These are phyloP conservation scores for Aspergillus calidoustus DNA, from an alignment of 2,329 filamentous ascomycete species.

Conservation along the genomic window DNA sequence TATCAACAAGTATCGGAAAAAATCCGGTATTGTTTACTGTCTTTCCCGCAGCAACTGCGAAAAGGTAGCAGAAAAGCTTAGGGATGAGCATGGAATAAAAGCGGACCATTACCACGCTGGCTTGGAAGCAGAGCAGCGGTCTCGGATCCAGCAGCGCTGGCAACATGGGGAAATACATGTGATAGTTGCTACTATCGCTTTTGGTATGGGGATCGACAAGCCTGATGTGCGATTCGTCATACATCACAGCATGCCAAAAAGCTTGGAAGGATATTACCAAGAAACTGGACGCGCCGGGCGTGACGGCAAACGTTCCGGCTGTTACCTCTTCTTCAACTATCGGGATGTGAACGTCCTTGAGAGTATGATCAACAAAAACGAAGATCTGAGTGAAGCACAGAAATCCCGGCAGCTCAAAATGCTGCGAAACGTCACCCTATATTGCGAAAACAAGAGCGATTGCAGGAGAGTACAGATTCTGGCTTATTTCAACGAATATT, in stretches of 20 bases:
- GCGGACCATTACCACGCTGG: slow-evolving; percentile 87
- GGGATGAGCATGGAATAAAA: slow-evolving; percentile 64
- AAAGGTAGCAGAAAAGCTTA: slow-evolving; percentile 72
- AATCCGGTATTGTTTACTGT: slow-evolving; percentile 93
- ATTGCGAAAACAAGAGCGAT: slow-evolving; percentile 85
- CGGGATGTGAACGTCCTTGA: slow-evolving; percentile 74
- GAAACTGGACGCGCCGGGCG: slow-evolving; percentile 94
- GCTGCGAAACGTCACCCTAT: slow-evolving; percentile 82
- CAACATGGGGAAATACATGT: slow-evolving; percentile 79
- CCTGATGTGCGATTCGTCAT: slow-evolving; percentile 95
- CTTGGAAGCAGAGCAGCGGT: slow-evolving; percentile 71
- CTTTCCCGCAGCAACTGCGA: slow-evolving; percentile 85
- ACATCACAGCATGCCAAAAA: slow-evolving; percentile 91
- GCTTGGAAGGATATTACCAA: slow-evolving; percentile 96
- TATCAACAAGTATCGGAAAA: slow-evolving; percentile 71
- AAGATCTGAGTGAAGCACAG: slow-evolving; percentile 71
- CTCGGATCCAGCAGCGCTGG: slow-evolving; percentile 76
- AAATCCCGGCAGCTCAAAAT: slow-evolving; percentile 84
- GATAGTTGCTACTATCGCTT: slow-evolving; percentile 96
- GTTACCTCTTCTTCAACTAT: slow-evolving; percentile 87
- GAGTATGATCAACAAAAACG: slow-evolving; percentile 81
- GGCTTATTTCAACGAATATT: slow-evolving; percentile 90
- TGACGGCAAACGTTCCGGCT: slow-evolving; percentile 84
- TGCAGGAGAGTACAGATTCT: slow-evolving; percentile 88
- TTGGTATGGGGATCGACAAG: slow-evolving; percentile 99